Conservation (phyloP, 495 filamentous ascomycete genomes). For the Neurospora sp. region DNA sequence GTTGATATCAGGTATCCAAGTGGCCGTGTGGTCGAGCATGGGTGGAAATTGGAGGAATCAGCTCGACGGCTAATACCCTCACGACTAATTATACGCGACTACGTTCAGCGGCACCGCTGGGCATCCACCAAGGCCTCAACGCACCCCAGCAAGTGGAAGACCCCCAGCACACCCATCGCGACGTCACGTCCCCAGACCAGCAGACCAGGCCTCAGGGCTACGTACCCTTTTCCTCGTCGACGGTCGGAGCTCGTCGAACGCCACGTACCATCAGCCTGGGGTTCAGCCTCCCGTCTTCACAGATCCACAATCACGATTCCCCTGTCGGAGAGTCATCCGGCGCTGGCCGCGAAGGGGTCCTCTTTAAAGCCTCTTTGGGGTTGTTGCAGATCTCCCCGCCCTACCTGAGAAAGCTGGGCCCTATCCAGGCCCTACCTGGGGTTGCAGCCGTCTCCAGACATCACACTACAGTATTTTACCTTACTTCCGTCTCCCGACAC, state of each 20-base stretch:
- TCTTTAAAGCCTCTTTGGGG: slow-evolving; percentile 10
- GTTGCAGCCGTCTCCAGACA: background rate
- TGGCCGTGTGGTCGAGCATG: background rate
- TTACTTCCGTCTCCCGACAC: background rate
- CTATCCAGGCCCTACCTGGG: background rate
- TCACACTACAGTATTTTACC: background rate
- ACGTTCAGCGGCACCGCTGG: background rate
- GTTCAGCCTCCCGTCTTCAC: slow-evolving; percentile 8
- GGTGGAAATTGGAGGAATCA: background rate
- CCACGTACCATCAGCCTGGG: slow-evolving; percentile 5
- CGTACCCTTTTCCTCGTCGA: background rate
- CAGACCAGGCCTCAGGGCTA: background rate
- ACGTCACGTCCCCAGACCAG: background rate
- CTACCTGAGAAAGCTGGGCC: slow-evolving; percentile 2
- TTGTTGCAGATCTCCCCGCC: slow-evolving; percentile 18
- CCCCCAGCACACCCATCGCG: background rate
- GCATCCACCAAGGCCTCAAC: background rate
- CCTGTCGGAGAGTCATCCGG: slow-evolving; percentile 15
- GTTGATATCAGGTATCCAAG: background rate
- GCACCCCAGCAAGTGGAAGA: background rate
- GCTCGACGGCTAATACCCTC: background rate
- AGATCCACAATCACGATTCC: slow-evolving; percentile 15
- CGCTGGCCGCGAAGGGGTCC: slow-evolving; percentile 10
- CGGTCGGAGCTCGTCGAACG: background rate
- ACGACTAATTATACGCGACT: background rate